These are phyloP conservation scores for Endocalyx cinctus DNA, from an alignment of 2,329 filamentous ascomycete species.

Conservation along the genomic window DNA sequence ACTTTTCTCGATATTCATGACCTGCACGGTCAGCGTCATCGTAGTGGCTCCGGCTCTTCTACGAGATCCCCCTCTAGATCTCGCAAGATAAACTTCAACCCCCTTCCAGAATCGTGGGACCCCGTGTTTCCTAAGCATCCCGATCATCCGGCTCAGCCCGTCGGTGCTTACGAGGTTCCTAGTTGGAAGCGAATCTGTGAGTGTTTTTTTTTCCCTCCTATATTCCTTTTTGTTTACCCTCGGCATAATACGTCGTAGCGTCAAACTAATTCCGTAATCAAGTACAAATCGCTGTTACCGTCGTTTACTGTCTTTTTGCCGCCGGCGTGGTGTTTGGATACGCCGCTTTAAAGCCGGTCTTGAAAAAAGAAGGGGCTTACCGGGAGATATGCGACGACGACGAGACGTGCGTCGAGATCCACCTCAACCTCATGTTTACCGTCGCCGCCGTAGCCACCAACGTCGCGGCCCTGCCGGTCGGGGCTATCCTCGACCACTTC, in stretches of 20 bases:
- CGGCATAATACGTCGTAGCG: too few species aligned
- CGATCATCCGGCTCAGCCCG: slow-evolving; percentile 35
- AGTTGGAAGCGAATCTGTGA: slow-evolving; percentile 49
- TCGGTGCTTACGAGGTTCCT: slow-evolving; percentile 51
- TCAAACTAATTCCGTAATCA: too few species aligned
- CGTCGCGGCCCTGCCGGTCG: slow-evolving; percentile 78
- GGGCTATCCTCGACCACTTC: slow-evolving; percentile 76
- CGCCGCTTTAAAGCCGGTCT: slow-evolving; percentile 76
- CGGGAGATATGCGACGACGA: slow-evolving; percentile 50
- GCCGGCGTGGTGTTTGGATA: slow-evolving; percentile 82
- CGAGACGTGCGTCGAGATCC: slow-evolving; percentile 50
- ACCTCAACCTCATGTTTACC: slow-evolving; percentile 88
- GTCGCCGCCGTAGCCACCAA: slow-evolving; percentile 85
- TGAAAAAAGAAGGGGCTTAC: slow-evolving; percentile 71
- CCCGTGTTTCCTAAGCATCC: slow-evolving; percentile 35
- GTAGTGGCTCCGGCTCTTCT: slow-evolving; percentile 31
- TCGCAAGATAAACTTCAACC: slow-evolving; percentile 50
- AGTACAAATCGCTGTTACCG: slow-evolving; percentile 67
- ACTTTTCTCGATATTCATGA: slow-evolving; percentile 41
- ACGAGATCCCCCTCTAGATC: slow-evolving; percentile 43
- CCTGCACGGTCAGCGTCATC: slow-evolving; percentile 27
- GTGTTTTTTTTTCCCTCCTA: slow-evolving; percentile 18
- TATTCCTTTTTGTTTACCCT: too few species aligned
- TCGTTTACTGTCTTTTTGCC: slow-evolving; percentile 70
- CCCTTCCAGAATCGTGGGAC: slow-evolving; percentile 49